These are phyloP conservation scores for Ophiostoma ips DNA, from an alignment of 2,329 filamentous ascomycete species.

Conservation along the genomic window DNA sequence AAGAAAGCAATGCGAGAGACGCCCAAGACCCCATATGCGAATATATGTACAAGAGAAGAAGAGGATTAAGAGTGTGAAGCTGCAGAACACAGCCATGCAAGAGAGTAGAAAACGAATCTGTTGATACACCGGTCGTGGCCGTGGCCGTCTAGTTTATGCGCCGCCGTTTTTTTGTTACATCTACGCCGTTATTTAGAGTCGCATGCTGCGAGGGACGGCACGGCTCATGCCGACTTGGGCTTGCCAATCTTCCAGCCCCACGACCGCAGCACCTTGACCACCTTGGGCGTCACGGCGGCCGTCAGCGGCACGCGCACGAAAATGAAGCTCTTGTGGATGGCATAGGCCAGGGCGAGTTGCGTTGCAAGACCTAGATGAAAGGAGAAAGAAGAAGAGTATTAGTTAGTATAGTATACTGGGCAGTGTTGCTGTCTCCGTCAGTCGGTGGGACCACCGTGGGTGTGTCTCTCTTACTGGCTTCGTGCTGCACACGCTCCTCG, in stretches of 20 bases:
- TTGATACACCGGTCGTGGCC: no score
- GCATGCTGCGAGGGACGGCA: background rate
- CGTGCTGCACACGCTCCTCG: constrained; percentile 43
- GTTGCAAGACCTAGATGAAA: constrained; percentile 49
- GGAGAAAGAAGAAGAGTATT: no score
- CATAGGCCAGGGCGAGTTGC: constrained; percentile 84
- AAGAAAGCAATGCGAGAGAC: no score
- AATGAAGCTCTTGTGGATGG: constrained; percentile 95
- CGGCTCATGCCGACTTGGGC: constrained; percentile 22
- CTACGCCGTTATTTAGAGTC: background rate
- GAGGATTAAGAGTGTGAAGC: no score
- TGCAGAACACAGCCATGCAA: no score
- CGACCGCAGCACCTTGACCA: constrained; percentile 73
- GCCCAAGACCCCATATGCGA: no score
- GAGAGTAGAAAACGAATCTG: no score
- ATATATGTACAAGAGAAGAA: no score
- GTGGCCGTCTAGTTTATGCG: no score
- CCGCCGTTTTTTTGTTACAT: background rate
- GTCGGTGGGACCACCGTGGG: no score
- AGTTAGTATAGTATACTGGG: background rate
- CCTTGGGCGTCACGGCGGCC: constrained; percentile 78
- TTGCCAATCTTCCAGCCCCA: constrained; percentile 97
- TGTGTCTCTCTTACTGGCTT: constrained; percentile 51
- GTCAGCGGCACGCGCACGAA: constrained; percentile 90
- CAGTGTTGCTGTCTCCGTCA: no score